Base-by-base conservation (phyloP, 1,284 basidiomycete species). In the Ganoderma lingzhi region DNA sequence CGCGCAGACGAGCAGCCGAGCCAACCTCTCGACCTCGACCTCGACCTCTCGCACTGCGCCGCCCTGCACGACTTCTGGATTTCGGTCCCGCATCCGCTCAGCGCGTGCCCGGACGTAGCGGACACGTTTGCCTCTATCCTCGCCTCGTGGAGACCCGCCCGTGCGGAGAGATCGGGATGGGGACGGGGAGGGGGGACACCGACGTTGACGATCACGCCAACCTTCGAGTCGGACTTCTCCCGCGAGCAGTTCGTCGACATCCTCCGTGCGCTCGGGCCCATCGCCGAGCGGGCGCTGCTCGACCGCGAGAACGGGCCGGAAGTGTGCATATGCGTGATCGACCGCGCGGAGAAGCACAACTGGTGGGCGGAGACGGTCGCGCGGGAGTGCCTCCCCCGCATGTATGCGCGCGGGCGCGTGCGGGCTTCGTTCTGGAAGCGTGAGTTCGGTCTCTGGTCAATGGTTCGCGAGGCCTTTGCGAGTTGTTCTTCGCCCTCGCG, bases 151-250 rank as follows among this genome's bases (percentile, higher is more conserved):
- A 17, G 17, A 17, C n/a, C 45, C n/a, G 19, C 45, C 8, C 10
- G 19, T 19, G 42, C 42, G 15, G 88, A 41, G 39, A 9, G 39
- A 41, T 9, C 6, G 5, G 6, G 12, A 14, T 9, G 6, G 39
- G 39, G 39, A 41, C 39, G 39, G 5, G 6, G 12, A 14, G 6
- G 6, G 39, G 2, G 39, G 39, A 45, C 44, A 17, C 44, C 17
- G 51, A 32, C 30, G 51, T 28, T 55, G 15, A 55, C 51, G 30
- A 30, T 55, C 28, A 15, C 51, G 1, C 51, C 51, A 23, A 55
- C 51, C 23, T 55, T 30, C 28, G 51, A 55, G 15, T 30, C 51
- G 28, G 51, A 55, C 28, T 32, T 55, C 51, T 32, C 51, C 23
- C 51, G 51, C 28, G 30, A 3, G 3, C 28, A 55, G 14, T 55